phyloP scores from a whole-genome alignment of 768 basidiomycete genomes.

The Tulasnella sp. region DNA sequence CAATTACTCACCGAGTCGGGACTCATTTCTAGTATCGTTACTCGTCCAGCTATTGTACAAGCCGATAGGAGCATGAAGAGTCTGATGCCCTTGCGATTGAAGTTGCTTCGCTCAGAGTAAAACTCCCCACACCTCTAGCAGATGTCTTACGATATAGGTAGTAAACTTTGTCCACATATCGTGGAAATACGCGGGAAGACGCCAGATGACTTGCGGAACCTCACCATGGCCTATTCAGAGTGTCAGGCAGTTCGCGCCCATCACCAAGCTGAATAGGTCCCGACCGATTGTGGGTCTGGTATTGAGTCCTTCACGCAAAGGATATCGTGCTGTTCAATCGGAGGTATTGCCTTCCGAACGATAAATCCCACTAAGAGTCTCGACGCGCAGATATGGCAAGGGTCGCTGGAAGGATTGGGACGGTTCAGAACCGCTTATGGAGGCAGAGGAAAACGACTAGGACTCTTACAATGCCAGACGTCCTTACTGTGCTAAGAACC shows the following conservation, averaged over 20 bases:
- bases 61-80: slow-evolving; percentile 5
- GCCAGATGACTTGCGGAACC: not conserved
- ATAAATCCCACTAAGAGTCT: not conserved
- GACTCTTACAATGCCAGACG: not conserved
- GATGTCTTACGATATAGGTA: too few species aligned
- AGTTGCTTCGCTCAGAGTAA: not conserved
- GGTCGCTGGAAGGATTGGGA: not conserved
- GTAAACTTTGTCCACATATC: not conserved
- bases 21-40: not conserved
- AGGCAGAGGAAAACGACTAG: not conserved
- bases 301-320: slow-evolving; percentile 55
- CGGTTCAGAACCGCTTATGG: not conserved
- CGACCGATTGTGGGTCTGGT: slow-evolving; percentile 52
- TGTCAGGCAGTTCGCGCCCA: slow-evolving; percentile 43
- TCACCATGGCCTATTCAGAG: too few species aligned
- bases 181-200: too few species aligned
- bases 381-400: not conserved
- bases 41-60: not conserved
- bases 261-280: slow-evolving; percentile 60
- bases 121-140: too few species aligned
- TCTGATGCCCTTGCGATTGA: not conserved
- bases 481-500: not conserved
- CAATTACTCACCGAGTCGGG: not conserved
- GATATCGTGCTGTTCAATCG: slow-evolving; percentile 50
- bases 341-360: not conserved